These are phyloP conservation scores for Blastobotrys robertii DNA, from an alignment of 805 yeast species.

Conservation along the genomic window DNA sequence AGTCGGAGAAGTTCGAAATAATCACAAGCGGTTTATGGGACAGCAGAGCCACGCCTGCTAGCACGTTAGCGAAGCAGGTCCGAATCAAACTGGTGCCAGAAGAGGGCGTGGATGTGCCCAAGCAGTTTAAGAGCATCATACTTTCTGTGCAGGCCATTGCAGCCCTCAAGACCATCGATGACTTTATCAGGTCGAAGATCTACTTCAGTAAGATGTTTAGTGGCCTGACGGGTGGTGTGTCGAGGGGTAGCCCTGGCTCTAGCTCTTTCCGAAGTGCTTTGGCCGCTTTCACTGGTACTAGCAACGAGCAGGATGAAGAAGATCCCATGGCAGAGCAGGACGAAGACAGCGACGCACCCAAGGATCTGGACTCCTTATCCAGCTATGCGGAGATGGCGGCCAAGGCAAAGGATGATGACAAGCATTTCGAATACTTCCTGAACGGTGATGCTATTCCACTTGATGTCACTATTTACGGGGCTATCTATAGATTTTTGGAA, in stretches of 20 bases:
- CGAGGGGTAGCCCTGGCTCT: not conserved
- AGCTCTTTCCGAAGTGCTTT: conserved; percentile 9
- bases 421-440: conserved; percentile 47
- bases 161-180: conserved; percentile 36
- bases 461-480: conserved; percentile 70
- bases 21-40: conserved; percentile 35
- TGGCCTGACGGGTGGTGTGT: not conserved
- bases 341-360: conserved; percentile 3
- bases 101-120: conserved; percentile 9
- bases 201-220: conserved; percentile 10
- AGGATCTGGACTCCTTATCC: not conserved
- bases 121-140: conserved; percentile 21
- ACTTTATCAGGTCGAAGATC: conserved; percentile 34
- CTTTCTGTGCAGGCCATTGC: conserved; percentile 46
- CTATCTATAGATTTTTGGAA: conserved; percentile 29
- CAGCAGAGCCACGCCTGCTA: conserved; percentile 14
- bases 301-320: conserved; percentile 8
- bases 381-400: not conserved
- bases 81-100: conserved; percentile 42
- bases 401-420: conserved; percentile 15
- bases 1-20: conserved; percentile 66
- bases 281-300: conserved; percentile 13
- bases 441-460: conserved; percentile 49
- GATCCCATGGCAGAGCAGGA: conserved; percentile 4
- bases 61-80: conserved; percentile 55